Evolutionary conservation across 2,329 filamentous ascomycete species (phyloP).

Genomic region (Fusarium domesticum): DNA sequence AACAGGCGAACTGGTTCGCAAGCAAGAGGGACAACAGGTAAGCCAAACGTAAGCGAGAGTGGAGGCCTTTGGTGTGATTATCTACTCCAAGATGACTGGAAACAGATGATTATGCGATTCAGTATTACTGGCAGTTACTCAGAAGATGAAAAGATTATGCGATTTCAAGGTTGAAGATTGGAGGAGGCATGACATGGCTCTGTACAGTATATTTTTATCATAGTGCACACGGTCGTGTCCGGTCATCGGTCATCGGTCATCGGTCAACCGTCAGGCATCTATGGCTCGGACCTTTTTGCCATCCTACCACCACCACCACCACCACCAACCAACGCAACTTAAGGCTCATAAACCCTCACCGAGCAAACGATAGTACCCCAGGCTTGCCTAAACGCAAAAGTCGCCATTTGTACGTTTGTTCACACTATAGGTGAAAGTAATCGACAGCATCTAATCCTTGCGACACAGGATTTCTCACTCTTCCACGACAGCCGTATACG

Average conservation of each 20-base stretch:
- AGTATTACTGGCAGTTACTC: background rate
- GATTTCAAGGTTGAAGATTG: too few relatives aligned
- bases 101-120: background rate
- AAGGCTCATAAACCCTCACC: background rate
- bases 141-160: background rate
- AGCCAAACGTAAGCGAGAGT: background rate
- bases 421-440: background rate
- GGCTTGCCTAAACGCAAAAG: too few relatives aligned
- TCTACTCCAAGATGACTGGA: background rate
- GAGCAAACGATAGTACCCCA: background rate
- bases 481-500: conserved; percentile 8
- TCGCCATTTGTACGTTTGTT: background rate
- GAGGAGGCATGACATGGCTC: too few relatives aligned
- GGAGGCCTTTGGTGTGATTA: background rate
- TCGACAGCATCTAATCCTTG: conserved; percentile 4
- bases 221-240: background rate
- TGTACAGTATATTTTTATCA: background rate
- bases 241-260: background rate
- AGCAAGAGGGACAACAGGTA: too few relatives aligned
- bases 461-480: conserved; percentile 9
- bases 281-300: background rate
- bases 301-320: background rate
- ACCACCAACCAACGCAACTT: background rate
- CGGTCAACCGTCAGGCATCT: background rate
- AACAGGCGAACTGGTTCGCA: background rate